These are phyloP conservation scores for Erythrobasidium hasegawianum DNA, from an alignment of 1,284 basidiomycete species.

Conservation along the genomic window DNA sequence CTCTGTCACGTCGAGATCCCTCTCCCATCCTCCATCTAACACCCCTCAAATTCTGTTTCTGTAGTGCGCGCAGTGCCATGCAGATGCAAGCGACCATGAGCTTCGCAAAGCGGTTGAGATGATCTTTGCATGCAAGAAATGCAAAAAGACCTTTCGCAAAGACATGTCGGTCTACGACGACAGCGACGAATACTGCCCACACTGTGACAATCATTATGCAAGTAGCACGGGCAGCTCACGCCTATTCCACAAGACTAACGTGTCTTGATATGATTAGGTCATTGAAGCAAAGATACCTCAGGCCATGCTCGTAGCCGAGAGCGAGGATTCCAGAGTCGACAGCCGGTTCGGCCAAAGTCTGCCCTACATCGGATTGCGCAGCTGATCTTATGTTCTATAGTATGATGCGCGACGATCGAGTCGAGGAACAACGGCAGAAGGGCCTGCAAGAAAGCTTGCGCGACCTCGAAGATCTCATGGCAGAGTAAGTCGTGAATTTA, in stretches of 20 bases:
- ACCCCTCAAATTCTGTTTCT: background rate
- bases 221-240: slow-evolving; percentile 46
- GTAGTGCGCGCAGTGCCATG: slow-evolving; percentile 86
- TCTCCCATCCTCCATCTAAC: background rate
- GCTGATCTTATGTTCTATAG: background rate
- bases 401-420: slow-evolving; percentile 32
- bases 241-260: background rate
- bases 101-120: slow-evolving; percentile 80
- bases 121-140: slow-evolving; percentile 95
- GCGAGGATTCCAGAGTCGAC: slow-evolving; percentile 83
- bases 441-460: slow-evolving; percentile 29
- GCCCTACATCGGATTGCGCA: background rate
- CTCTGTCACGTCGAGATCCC: background rate
- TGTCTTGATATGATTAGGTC: slow-evolving; percentile 57
- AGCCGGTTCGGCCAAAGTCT: slow-evolving; percentile 57
- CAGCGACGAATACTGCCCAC: slow-evolving; percentile 94
- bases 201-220: slow-evolving; percentile 97
- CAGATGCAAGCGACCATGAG: slow-evolving; percentile 69
- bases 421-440: slow-evolving; percentile 26
- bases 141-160: slow-evolving; percentile 93
- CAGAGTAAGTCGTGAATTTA: slow-evolving; percentile 25
- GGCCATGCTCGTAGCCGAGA: slow-evolving; percentile 77
- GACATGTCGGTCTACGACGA: slow-evolving; percentile 88
- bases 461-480: slow-evolving; percentile 34
- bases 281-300: slow-evolving; percentile 89